These are phyloP conservation scores for Cochlearia excelsa DNA, from an alignment of 345 rosid genomes.

Conservation along the genomic window DNA sequence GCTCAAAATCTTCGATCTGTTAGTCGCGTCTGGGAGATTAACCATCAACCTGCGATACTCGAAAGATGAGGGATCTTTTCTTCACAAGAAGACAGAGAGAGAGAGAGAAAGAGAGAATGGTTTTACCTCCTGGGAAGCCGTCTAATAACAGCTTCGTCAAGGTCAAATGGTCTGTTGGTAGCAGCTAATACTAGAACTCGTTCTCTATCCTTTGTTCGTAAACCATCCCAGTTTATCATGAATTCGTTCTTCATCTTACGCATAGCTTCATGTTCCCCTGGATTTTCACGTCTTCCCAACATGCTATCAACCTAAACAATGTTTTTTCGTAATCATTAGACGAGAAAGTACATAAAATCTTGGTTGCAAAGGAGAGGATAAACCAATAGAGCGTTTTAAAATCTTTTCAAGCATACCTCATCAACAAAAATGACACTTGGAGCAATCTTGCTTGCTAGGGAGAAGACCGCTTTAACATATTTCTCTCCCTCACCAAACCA, in stretches of 20 bases:
- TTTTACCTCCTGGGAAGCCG: constrained; percentile 89
- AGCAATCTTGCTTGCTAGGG: constrained; percentile 96
- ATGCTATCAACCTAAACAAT: constrained; percentile 86
- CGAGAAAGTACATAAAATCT: neutral
- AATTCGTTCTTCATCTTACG: constrained; percentile 99
- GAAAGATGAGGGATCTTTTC: neutral
- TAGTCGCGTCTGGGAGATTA: constrained; percentile 79
- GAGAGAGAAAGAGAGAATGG: neutral
- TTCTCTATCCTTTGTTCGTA: constrained; percentile 93
- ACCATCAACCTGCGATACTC: constrained; percentile 77
- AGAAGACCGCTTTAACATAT: constrained; percentile 96
- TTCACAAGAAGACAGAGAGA: neutral
- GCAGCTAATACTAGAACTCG: constrained; percentile 94
- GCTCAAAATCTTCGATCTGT: constrained; percentile 74
- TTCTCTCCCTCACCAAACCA: constrained; percentile 99
- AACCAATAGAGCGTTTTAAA: neutral
- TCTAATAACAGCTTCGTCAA: constrained; percentile 97
- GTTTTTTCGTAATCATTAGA: constrained; percentile 7
- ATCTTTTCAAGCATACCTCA: constrained; percentile 58
- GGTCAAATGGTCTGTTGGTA: constrained; percentile 95
- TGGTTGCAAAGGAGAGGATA: constrained; percentile 6
- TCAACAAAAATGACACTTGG: constrained; percentile 96
- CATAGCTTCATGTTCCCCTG: constrained; percentile 99
- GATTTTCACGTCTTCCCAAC: constrained; percentile 98
- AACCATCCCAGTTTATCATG: constrained; percentile 99